Base-by-base conservation (phyloP, 768 basidiomycete species). In the Tricholoma hemisulphureum region DNA sequence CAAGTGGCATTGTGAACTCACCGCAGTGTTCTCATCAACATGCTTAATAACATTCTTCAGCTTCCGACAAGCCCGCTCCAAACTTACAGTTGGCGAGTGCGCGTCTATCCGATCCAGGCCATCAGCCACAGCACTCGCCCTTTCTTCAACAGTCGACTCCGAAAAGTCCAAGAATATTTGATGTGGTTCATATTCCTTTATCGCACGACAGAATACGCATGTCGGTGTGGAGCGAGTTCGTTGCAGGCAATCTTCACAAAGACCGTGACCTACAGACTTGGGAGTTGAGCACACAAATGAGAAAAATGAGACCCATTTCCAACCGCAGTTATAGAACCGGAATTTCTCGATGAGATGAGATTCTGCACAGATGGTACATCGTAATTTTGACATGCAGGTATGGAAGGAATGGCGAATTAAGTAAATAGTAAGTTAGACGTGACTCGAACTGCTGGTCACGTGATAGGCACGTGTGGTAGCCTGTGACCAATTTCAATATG, bases 21-120 rank as follows among this genome's bases (percentile, higher is more conserved):
- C 57, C 51, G 50, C 51, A 23, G 21, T 41, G 5, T 45, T 41
- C 4, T 41, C 26, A 43, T 49, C 29, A 20, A 58, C 29, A 39
- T 58, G 21, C 10, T 31, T 34, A 11, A n/a, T 21, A 1, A 58
- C 20, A 16, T 52, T 23, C 51, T 31, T 58, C 13, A 58, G 16
- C 28, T 58, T 58, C 28, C 57, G 37, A 20, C 16, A 37, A 16
- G 57, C 57, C 18, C 51, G 24, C 39, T 58, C 51, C 9, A 58
- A 29, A 21, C 57, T 58, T 18, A 28, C 24, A 29, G 51, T 39
- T 28, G 50, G 34, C 16, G 57, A 43, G 28, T 29, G 21, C 10
- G 29, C 50, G 13, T 52, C 50, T 18, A 58, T 58, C 20, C 29
- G 50, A 18, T 52, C 57, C 7, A 58, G 51, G 9, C 57, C 51